Evolutionary conservation across 164 flowering plant genomes (phyloP), one percentile per base, ranked within the genome.

Genomic region (Litsea cubeba): DNA sequence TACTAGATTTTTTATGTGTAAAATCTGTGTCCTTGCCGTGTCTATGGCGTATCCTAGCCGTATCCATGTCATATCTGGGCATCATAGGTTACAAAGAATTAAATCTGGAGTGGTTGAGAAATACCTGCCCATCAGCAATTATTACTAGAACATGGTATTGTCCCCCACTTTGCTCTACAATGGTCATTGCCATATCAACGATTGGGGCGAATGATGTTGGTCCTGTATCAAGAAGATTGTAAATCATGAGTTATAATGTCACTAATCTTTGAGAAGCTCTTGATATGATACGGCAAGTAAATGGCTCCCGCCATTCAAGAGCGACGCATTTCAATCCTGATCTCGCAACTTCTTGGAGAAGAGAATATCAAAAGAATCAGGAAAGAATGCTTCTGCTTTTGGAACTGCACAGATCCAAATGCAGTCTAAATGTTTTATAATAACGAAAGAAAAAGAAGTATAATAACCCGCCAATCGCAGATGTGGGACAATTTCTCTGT

Each of bases 71-170:
- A 30, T 30, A 30, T 30, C 35, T 4, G 0, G 35, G 35, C 5
- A 30, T 30, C 35, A 30, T 3, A 30, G 35, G 46, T 40, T 40
- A 40, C 46, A 40, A 40, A 8, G 46, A 40, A 40, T 40, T 2
- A 40, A 40, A 40, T 40, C 11, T 40, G 10, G 46, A 7, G 11
- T 40, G 46, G 11, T 40, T 40, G 17, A 15, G 24, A 54, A 64
- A 58, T 85, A 91, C 99, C 97, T 95, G 99, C 11, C 99, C 99
- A 87, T 95, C 99, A 51, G 99, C 99, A 77, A 95, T 95, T 78
- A 95, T 93, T 78, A 95, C 74, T 75, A 95, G 74, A 23, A 95
- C 99, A 86, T 95, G 99, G 82, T 95, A 95, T 78, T 93, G 99
- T 63, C 98, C 97, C 68, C 90, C 88, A 80, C 92, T 91, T 83